These are phyloP conservation scores for Hysterium pulicare DNA, from an alignment of 2,329 filamentous ascomycete species.

Conservation along the genomic window DNA sequence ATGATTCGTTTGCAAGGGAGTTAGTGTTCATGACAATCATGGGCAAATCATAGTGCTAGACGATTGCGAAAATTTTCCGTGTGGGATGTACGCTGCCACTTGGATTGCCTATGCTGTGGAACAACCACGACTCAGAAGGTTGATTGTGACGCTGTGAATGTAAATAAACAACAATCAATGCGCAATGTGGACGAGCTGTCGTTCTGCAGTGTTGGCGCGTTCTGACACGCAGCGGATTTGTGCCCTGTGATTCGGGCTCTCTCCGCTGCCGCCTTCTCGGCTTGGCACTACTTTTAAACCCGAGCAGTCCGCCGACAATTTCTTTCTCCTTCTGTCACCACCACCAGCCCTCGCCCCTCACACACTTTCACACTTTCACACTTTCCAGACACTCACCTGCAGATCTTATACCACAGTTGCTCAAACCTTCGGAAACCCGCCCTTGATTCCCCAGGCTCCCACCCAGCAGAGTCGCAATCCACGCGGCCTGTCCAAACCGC, in stretches of 20 bases:
- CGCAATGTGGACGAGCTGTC: no score
- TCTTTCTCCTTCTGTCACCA: neutral
- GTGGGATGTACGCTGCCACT: no score
- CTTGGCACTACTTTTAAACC: neutral
- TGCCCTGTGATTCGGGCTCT: neutral
- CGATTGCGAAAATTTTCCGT: no score
- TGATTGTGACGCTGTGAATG: no score
- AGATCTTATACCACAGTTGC: neutral
- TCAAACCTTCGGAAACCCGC: neutral
- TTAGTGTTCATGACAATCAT: no score
- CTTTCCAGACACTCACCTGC: neutral
- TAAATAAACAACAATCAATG: no score
- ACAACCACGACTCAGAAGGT: no score
- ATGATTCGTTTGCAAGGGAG: no score
- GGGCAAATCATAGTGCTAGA: no score
- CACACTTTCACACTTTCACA: neutral
- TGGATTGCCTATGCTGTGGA: no score
- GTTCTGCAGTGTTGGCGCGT: no score
- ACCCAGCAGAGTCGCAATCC: slow-evolving; percentile 19
- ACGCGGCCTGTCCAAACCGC: slow-evolving; percentile 31
- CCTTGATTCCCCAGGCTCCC: slow-evolving; percentile 1
- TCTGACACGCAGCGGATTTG: neutral
- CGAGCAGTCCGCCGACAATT: neutral
- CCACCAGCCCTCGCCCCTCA: neutral
- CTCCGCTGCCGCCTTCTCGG: neutral